Evolutionary conservation across 2,329 filamentous ascomycete species (phyloP), one percentile per base, ranked within the genome.

Genomic region (Bipolaris cookei): DNA sequence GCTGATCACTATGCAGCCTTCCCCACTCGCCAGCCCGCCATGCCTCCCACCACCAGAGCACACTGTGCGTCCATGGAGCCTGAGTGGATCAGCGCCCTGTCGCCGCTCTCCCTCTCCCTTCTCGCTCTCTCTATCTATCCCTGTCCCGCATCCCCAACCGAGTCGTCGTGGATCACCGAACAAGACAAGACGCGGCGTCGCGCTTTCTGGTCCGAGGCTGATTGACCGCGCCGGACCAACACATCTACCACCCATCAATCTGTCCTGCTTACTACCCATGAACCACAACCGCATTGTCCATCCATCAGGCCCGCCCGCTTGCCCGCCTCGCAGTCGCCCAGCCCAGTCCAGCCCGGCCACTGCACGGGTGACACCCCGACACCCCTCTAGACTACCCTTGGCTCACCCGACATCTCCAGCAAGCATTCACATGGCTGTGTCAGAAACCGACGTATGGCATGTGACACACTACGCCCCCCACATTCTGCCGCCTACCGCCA

Each of bases 391-490:
- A 55, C 61, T 54, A 54, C 58, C 25, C 54, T 57, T 52, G 49
- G 59, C 55, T 57, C 55, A 57, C 50, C 55, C 55, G 55, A 57
- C 55, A 44, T 51, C 54, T 48, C 54, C 44, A 57, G 28, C 45
- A 45, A 34, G 55, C 39, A 47, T 58, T 48, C 58, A 54, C 58
- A 60, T 62, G 61, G 58, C 56, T 57, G 48, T 35, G 51, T 28
- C 53, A 55, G 61, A 64, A 55, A 64, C 63, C 48, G 16, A 56
- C 54, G 60, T 58, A 47, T 61, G 62, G 61, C 64, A 67, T 63
- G 63, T 65, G 64, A 65, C 64, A 62, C 53, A 34, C 52, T 47
- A 59, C 55, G 59, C 63, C 61, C 63, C 53, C 62, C 54, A 64
- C 62, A 64, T 64, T 65, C 54, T 59, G 25, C 58, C 38, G 32